Percentiles rank a stretch among this genome's conserved stretches.
Evolutionary conservation across 2,329 filamentous ascomycete genomes (phyloP).

Genomic region (Pseudogymnoascus sp.): DNA sequence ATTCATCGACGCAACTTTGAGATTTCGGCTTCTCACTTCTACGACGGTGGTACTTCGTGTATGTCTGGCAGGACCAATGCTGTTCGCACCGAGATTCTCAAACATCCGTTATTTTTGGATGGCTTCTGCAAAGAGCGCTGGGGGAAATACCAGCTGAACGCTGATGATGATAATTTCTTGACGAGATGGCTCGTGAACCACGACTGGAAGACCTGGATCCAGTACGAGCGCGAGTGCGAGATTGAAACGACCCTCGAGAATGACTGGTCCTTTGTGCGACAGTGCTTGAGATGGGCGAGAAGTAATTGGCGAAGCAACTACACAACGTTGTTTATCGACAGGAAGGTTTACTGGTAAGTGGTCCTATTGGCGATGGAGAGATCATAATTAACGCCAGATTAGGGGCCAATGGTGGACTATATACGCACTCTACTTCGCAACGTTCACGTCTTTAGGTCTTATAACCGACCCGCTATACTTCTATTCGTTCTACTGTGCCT

Average conservation of each 20-base stretch:
- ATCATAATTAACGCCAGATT: slow-evolving; percentile 17
- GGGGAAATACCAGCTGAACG: slow-evolving; percentile 82
- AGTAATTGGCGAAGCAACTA: slow-evolving; percentile 98
- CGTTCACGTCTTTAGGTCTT: slow-evolving; percentile 81
- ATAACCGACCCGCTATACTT: slow-evolving; percentile 67
- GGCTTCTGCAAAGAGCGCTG: slow-evolving; percentile 89
- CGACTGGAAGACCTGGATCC: slow-evolving; percentile 89
- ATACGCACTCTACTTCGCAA: slow-evolving; percentile 87
- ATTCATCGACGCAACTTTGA: slow-evolving; percentile 94
- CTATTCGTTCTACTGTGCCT: slow-evolving; percentile 59
- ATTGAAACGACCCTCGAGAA: slow-evolving; percentile 90
- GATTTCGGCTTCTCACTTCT: slow-evolving; percentile 88
- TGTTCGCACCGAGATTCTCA: slow-evolving; percentile 80
- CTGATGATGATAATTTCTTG: slow-evolving; percentile 97
- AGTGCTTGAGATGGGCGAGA: slow-evolving; percentile 89
- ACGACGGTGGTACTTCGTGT: slow-evolving; percentile 93
- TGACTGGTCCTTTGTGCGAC: slow-evolving; percentile 79
- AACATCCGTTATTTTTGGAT: slow-evolving; percentile 75
- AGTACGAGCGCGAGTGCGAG: slow-evolving; percentile 85
- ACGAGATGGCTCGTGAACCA: slow-evolving; percentile 91
- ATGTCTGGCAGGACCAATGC: slow-evolving; percentile 91
- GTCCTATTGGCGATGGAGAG: slow-evolving; percentile 9
- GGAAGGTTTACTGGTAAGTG: slow-evolving; percentile 79
- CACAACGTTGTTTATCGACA: slow-evolving; percentile 77
- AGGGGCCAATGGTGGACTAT: slow-evolving; percentile 91